Conservation (phyloP, 805 yeast species). For the Suhomyces tanzawaensis region DNA sequence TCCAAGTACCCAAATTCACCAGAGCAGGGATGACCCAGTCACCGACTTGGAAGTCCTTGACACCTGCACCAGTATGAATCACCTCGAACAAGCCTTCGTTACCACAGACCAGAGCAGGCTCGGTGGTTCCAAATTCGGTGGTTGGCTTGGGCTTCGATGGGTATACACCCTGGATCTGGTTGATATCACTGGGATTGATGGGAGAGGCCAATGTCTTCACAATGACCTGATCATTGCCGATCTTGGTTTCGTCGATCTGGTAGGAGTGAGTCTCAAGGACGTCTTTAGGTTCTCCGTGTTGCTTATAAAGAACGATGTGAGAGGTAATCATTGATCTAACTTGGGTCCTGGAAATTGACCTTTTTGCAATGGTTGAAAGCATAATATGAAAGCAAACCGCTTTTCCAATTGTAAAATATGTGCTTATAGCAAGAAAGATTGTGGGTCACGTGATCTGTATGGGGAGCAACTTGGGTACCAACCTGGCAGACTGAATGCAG, state of each 20-base stretch:
- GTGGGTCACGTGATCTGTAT: too few relatives aligned
- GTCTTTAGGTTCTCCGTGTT: slow-evolving; percentile 65
- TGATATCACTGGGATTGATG: slow-evolving; percentile 44
- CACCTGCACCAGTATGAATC: slow-evolving; percentile 62
- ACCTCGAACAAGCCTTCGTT: slow-evolving; percentile 91
- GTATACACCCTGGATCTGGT: slow-evolving; percentile 47
- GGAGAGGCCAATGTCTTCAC: slow-evolving; percentile 42
- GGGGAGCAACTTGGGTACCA: too few relatives aligned
- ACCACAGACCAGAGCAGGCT: slow-evolving; percentile 82
- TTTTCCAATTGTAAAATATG: too few relatives aligned
- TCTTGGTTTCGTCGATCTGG: slow-evolving; percentile 45
- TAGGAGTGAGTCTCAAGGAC: slow-evolving; percentile 53
- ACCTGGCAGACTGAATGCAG: too few relatives aligned
- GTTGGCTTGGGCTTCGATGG: slow-evolving; percentile 50
- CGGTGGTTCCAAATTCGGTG: slow-evolving; percentile 52
- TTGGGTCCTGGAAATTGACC: slow-evolving; percentile 1
- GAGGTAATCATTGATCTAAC: slow-evolving; percentile 46
- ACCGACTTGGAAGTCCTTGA: slow-evolving; percentile 51
- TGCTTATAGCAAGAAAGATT: too few relatives aligned
- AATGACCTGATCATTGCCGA: slow-evolving; percentile 32
- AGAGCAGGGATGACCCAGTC: slow-evolving; percentile 85
- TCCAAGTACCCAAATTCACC: slow-evolving; percentile 92
- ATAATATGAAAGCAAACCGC: too few relatives aligned
- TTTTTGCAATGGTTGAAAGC: neutral
- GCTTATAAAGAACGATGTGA: slow-evolving; percentile 63